Conservation (phyloP, 306 rosid species). For the Ormosia semicastrata region DNA sequence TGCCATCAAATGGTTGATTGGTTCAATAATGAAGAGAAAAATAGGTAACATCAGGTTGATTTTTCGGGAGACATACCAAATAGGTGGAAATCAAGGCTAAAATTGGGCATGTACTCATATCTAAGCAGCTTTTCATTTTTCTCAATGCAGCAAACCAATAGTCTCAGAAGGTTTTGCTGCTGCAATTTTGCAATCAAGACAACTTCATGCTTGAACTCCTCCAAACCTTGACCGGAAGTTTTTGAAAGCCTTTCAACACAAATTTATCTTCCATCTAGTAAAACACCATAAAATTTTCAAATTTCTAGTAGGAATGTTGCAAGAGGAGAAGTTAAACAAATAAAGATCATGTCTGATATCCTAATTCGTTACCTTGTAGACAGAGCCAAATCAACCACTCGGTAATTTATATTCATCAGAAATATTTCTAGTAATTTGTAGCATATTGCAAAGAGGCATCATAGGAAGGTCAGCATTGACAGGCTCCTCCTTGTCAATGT, state of each 20-base stretch:
- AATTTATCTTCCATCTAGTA: constrained; percentile 1
- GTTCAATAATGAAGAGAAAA: background rate
- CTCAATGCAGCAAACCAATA: constrained; percentile 44
- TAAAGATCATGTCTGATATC: background rate
- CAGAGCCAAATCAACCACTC: constrained; percentile 47
- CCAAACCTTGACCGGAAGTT: constrained; percentile 3
- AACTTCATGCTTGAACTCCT: constrained; percentile 25
- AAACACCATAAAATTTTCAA: background rate
- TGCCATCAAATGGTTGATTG: no score
- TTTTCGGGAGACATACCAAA: constrained; percentile 27
- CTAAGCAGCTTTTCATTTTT: constrained; percentile 43
- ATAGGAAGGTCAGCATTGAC: constrained; percentile 32
- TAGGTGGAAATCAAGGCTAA: constrained; percentile 42
- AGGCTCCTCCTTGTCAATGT: constrained; percentile 9
- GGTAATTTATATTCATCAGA: constrained; percentile 31
- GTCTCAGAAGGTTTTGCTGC: constrained; percentile 51
- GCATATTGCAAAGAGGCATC: constrained; percentile 31
- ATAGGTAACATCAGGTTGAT: background rate
- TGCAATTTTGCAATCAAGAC: constrained; percentile 48
- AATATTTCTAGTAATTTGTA: constrained; percentile 27
- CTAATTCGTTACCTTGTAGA: constrained; percentile 31
- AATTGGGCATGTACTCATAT: constrained; percentile 52
- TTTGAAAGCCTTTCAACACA: constrained; percentile 15
- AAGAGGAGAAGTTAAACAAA: background rate
- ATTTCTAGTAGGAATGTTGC: background rate